Conservation (phyloP, 1,284 basidiomycete genomes). For the Ustilago loliicola region DNA sequence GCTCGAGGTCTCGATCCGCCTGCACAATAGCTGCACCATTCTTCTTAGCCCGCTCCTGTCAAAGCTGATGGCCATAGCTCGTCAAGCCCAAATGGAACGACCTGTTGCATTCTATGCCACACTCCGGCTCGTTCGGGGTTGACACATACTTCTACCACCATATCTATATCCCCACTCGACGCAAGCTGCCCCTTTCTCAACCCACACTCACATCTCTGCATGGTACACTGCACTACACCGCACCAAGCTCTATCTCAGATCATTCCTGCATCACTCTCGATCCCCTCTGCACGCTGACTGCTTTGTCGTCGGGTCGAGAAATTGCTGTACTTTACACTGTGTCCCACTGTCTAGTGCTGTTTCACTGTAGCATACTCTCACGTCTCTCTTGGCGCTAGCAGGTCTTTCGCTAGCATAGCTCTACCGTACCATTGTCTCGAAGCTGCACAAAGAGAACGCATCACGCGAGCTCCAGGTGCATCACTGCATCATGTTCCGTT, state of each 20-base stretch:
- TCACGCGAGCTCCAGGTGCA: slow-evolving; percentile 26
- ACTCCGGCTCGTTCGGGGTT: slow-evolving; percentile 36
- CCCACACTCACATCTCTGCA: slow-evolving; percentile 15
- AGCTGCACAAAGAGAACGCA: background rate
- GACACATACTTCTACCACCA: slow-evolving; percentile 46
- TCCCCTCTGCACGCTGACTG: background rate
- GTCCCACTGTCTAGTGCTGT: background rate
- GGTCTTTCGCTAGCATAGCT: slow-evolving; percentile 8
- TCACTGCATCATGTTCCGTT: slow-evolving; percentile 38
- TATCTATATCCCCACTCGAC: slow-evolving; percentile 9
- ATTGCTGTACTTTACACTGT: background rate
- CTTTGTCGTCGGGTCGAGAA: slow-evolving; percentile 6
- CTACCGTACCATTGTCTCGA: slow-evolving; percentile 13
- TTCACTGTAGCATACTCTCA: background rate
- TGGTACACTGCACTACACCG: slow-evolving; percentile 11
- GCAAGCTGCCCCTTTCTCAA: background rate
- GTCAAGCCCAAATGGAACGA: slow-evolving; percentile 19
- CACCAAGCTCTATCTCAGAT: slow-evolving; percentile 7
- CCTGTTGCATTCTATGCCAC: slow-evolving; percentile 21
- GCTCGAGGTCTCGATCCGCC: background rate
- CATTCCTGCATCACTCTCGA: slow-evolving; percentile 2
- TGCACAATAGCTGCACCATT: slow-evolving; percentile 3
- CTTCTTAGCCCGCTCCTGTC: slow-evolving; percentile 9
- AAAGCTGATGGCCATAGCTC: background rate
- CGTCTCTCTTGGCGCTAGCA: background rate